Evolutionary conservation across 169 alveolate genomes (phyloP).

Genomic region (Plasmodium ovale): DNA sequence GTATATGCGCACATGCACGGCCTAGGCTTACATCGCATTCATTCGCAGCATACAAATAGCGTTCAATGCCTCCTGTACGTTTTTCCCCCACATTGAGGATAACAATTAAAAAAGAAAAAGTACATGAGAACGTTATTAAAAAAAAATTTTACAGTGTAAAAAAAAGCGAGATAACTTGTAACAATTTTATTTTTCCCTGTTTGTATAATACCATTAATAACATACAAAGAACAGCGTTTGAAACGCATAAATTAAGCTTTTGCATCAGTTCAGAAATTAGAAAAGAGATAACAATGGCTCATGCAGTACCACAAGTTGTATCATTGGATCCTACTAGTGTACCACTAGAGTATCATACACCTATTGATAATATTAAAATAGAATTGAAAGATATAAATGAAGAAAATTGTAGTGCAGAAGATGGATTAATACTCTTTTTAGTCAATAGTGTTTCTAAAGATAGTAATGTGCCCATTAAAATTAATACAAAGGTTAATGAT

Average conservation of each 20-base stretch:
- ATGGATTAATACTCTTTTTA: constrained; percentile 29
- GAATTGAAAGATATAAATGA: constrained; percentile 22
- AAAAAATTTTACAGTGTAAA: constrained; percentile 1
- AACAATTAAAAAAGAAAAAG: background rate
- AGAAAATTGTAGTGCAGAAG: constrained; percentile 12
- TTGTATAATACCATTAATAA: background rate
- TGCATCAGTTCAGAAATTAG: background rate
- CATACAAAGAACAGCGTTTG: no score
- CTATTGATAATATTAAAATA: constrained; percentile 26
- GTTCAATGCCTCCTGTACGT: constrained; percentile 16
- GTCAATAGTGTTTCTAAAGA: constrained; percentile 24
- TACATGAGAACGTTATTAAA: constrained; percentile 3
- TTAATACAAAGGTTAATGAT: constrained; percentile 20
- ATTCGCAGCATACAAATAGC: no score
- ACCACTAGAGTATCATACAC: constrained; percentile 52
- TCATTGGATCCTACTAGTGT: constrained; percentile 46
- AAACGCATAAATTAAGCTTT: background rate
- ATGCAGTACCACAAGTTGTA: constrained; percentile 57
- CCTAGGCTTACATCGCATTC: background rate
- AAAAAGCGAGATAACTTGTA: background rate
- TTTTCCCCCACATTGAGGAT: background rate
- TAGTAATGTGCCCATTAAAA: constrained; percentile 9
- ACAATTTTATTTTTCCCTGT: background rate
- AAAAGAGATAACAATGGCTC: constrained; percentile 17
- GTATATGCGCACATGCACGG: background rate